These are phyloP conservation scores for Nissolia schottii DNA, from an alignment of 306 rosid species.

Conservation along the genomic window DNA sequence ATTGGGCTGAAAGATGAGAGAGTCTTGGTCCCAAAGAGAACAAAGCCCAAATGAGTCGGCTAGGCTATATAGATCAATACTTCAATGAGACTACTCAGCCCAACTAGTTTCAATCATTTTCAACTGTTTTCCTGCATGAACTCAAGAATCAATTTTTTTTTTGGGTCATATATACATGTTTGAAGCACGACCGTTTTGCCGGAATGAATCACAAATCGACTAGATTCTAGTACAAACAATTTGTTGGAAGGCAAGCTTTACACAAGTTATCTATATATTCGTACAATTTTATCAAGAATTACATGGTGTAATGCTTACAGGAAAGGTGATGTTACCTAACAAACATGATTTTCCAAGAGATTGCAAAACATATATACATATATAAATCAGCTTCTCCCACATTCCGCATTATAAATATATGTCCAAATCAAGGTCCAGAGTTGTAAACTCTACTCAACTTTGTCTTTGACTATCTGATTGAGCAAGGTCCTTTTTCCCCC, in stretches of 20 bases:
- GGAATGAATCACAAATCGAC: neutral
- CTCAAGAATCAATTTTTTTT: neutral
- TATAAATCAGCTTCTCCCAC: constrained; percentile 17
- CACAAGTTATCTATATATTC: neutral
- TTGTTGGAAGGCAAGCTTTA: neutral
- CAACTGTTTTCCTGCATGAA: no score
- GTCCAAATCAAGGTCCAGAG: constrained; percentile 6
- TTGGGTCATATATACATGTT: neutral
- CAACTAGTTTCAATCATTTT: no score
- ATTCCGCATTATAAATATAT: constrained; percentile 16
- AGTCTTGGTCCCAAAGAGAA: no score
- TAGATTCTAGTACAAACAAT: neutral
- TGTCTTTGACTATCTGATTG: neutral
- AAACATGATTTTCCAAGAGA: constrained; percentile 27
- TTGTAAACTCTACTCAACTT: neutral
- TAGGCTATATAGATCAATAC: no score
- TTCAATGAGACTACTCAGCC: no score
- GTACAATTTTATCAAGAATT: constrained; percentile 12
- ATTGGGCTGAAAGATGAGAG: no score
- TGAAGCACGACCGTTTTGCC: neutral
- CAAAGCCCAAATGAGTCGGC: no score
- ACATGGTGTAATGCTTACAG: constrained; percentile 11
- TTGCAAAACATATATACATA: constrained; percentile 29
- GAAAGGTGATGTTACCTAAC: constrained; percentile 1
- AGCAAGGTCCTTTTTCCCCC: constrained; percentile 19